Evolutionary conservation across 306 rosid genomes (phyloP).

Genomic region (Neltuma alba): DNA sequence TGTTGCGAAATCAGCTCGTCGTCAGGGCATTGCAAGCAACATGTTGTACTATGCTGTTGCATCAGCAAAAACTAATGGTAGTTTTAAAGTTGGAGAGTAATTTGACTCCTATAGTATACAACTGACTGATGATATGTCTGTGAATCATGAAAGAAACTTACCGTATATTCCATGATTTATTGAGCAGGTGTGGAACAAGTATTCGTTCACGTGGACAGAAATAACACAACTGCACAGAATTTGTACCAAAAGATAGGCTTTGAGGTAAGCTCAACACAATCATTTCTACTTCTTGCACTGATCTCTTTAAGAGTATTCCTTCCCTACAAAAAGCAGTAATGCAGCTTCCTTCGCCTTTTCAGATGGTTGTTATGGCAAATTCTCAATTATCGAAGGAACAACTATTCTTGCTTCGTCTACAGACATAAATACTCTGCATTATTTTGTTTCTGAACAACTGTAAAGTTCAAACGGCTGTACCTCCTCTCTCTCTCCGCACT

Average conservation of each 20-base stretch:
- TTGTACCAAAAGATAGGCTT: conserved; percentile 72
- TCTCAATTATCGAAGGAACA: conserved; percentile 46
- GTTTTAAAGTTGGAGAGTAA: conserved; percentile 25
- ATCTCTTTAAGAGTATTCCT: not conserved
- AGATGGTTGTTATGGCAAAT: conserved; percentile 64
- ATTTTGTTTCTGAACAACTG: not conserved
- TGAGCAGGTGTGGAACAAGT: conserved; percentile 54
- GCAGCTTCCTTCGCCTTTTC: conserved; percentile 31
- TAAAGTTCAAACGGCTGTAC: not conserved
- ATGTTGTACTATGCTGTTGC: conserved; percentile 70
- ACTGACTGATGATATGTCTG: not conserved
- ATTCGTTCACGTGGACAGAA: conserved; percentile 67
- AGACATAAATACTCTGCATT: conserved; percentile 20
- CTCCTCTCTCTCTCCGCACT: not conserved
- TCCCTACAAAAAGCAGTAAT: conserved; percentile 22
- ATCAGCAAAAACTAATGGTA: conserved; percentile 60
- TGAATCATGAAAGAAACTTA: not conserved
- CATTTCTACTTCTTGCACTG: not conserved
- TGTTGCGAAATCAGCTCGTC: conserved; percentile 70
- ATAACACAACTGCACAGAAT: conserved; percentile 49
- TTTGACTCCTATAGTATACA: not conserved
- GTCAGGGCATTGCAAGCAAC: conserved; percentile 72
- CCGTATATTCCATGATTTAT: not conserved
- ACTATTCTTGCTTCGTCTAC: conserved; percentile 57
- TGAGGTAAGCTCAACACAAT: conserved; percentile 52